Conservation (phyloP, 139 green algal species). For the Chlamydomonas eustigma region DNA sequence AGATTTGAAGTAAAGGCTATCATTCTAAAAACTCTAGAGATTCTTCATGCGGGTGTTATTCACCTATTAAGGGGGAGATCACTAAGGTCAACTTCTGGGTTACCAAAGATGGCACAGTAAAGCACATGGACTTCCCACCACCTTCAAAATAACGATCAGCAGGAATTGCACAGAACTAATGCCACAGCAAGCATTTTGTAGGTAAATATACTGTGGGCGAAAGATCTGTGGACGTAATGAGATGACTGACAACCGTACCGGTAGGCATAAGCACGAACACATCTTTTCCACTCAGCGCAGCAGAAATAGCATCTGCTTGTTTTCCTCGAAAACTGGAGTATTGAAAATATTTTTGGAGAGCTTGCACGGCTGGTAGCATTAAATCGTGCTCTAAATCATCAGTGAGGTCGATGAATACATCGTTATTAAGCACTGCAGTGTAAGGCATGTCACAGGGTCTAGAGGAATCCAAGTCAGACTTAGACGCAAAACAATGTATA, state of each 20-base stretch:
- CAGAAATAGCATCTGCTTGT: constrained; percentile 10
- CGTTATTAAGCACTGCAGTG: too few relatives aligned
- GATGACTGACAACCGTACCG: not conserved
- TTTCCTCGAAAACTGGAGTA: too few relatives aligned
- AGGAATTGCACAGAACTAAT: not conserved
- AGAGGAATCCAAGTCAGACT: too few relatives aligned
- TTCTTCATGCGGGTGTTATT: not conserved
- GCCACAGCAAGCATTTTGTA: too few relatives aligned
- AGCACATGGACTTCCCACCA: constrained; percentile 82
- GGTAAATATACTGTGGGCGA: not conserved
- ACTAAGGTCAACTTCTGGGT: constrained; percentile 29
- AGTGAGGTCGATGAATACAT: too few relatives aligned
- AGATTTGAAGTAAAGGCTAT: not conserved
- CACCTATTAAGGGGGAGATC: constrained; percentile 49
- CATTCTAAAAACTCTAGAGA: not conserved
- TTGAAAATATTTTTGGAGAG: too few relatives aligned
- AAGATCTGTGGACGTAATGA: not conserved
- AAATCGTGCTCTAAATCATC: too few relatives aligned
- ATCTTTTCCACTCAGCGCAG: constrained; percentile 21
- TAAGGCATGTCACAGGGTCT: too few relatives aligned
- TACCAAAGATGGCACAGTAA: constrained; percentile 37
- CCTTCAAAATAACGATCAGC: constrained; percentile 35
- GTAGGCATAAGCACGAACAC: constrained; percentile 45
- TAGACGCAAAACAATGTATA: too few relatives aligned
- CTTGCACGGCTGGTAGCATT: too few relatives aligned